These are phyloP conservation scores for Geotrichum reessii DNA, from an alignment of 1,139 yeast genomes.

Conservation along the genomic window DNA sequence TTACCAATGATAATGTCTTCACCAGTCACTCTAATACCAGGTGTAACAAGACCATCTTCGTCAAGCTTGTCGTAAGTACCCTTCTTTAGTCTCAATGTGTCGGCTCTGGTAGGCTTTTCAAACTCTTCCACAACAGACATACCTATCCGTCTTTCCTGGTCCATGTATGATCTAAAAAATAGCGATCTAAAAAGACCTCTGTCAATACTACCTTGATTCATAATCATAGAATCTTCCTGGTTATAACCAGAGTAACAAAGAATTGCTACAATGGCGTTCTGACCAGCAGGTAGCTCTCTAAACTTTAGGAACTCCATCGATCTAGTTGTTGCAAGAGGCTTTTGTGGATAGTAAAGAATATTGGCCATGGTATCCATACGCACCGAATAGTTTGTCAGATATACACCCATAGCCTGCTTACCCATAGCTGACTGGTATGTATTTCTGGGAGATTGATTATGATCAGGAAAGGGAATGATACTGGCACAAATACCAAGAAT, in stretches of 20 bases:
- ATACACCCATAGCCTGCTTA: conserved; percentile 99
- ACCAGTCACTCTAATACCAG: conserved; percentile 97
- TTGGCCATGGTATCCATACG: conserved; percentile 99
- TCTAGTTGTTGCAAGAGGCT: conserved; percentile 98
- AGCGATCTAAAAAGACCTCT: conserved; percentile 93
- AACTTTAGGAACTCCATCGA: conserved; percentile 96
- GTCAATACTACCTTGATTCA: conserved; percentile 97
- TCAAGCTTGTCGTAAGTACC: conserved; percentile 97
- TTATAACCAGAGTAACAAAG: conserved; percentile 97
- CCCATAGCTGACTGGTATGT: conserved; percentile 99
- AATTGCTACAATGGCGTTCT: conserved; percentile 96
- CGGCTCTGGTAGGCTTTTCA: conserved; percentile 92
- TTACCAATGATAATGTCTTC: conserved; percentile 98
- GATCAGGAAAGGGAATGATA: conserved; percentile 98
- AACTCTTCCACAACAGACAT: conserved; percentile 96
- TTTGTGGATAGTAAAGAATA: conserved; percentile 93
- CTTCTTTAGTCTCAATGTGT: conserved; percentile 89
- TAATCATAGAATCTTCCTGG: conserved; percentile 99
- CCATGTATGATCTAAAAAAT: conserved; percentile 96
- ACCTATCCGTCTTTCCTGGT: conserved; percentile 96
- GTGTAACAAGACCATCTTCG: conserved; percentile 96
- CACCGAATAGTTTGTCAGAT: conserved; percentile 86
- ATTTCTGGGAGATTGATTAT: conserved; percentile 98
- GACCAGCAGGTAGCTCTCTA: conserved; percentile 98
- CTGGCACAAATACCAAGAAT: conserved; percentile 98